Conservation (phyloP, 2,329 filamentous ascomycete genomes). For the Lojkania enalia region DNA sequence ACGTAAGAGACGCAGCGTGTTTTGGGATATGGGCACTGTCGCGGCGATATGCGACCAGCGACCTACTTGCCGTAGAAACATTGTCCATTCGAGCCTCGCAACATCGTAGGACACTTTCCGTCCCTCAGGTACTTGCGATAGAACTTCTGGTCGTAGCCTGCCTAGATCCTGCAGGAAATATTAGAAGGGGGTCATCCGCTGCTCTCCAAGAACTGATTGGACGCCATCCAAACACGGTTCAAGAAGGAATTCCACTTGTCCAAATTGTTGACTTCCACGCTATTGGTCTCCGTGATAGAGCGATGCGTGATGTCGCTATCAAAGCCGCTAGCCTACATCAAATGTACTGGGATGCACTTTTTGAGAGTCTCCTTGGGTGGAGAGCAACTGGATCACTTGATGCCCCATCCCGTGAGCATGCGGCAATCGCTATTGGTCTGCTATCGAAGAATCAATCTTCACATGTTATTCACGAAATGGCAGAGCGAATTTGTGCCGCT, state of each 20-base stretch:
- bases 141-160: conserved; percentile 81
- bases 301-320: conserved; percentile 75
- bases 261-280: conserved; percentile 92
- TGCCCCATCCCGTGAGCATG: conserved; percentile 69
- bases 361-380: conserved; percentile 77
- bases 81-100: conserved; percentile 48
- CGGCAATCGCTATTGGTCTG: conserved; percentile 69
- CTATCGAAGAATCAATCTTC: conserved; percentile 51
- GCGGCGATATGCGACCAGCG: conserved; percentile 78
- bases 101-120: conserved; percentile 46
- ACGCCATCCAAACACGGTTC: conserved; percentile 82
- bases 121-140: conserved; percentile 77
- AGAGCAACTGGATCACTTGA: conserved; percentile 84
- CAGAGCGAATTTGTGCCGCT: conserved; percentile 47
- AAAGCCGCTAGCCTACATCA: conserved; percentile 67
- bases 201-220: conserved; percentile 93
- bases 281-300: conserved; percentile 82
- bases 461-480: conserved; percentile 45
- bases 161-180: conserved; percentile 89
- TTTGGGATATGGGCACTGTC: conserved; percentile 95
- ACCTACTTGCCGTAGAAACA: conserved; percentile 67
- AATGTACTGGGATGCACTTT: conserved; percentile 68
- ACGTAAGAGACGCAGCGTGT: conserved; percentile 91
- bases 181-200: conserved; percentile 87
- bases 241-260: conserved; percentile 80